These are phyloP conservation scores for Colletotrichum sp. DNA, from an alignment of 2,329 filamentous ascomycete genomes.

Conservation along the genomic window DNA sequence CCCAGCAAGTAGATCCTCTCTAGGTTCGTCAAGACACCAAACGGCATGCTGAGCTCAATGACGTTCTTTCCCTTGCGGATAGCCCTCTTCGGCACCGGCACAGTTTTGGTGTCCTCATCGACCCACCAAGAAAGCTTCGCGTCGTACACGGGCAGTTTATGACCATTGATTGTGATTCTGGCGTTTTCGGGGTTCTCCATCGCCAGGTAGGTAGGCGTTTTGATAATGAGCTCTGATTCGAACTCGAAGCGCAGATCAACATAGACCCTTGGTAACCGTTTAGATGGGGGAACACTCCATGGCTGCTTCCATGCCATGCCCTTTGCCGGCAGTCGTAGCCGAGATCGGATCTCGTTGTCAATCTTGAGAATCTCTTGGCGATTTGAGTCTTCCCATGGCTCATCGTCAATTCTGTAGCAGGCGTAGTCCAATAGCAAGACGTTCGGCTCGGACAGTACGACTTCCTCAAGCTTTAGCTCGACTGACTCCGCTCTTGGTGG, in stretches of 20 bases:
- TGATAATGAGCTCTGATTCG: slow-evolving; percentile 22
- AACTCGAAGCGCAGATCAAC: slow-evolving; percentile 29
- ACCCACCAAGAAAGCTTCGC: slow-evolving; percentile 29
- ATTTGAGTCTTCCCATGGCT: slow-evolving; percentile 21
- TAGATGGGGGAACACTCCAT: slow-evolving; percentile 25
- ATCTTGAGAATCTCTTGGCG: slow-evolving; percentile 29
- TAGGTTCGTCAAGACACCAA: slow-evolving; percentile 31
- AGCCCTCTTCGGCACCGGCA: slow-evolving; percentile 22
- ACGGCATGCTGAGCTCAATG: slow-evolving; percentile 27
- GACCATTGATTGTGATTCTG: slow-evolving; percentile 25
- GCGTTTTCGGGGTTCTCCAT: slow-evolving; percentile 28
- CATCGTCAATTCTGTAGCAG: slow-evolving; percentile 25
- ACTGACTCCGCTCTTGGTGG: not conserved
- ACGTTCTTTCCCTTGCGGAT: slow-evolving; percentile 27
- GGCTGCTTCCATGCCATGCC: slow-evolving; percentile 30
- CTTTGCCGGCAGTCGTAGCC: slow-evolving; percentile 28
- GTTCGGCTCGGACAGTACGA: slow-evolving; percentile 30
- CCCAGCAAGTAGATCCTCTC: slow-evolving; percentile 34
- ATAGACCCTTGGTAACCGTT: slow-evolving; percentile 23
- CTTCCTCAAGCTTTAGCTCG: slow-evolving; percentile 3
- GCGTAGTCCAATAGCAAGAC: slow-evolving; percentile 35
- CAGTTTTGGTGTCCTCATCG: slow-evolving; percentile 31
- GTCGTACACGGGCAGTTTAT: not conserved
- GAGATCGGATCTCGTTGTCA: slow-evolving; percentile 30
- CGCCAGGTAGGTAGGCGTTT: slow-evolving; percentile 21